These are phyloP conservation scores for Penicillium coprophilum DNA, from an alignment of 495 filamentous ascomycete species.

Conservation along the genomic window DNA sequence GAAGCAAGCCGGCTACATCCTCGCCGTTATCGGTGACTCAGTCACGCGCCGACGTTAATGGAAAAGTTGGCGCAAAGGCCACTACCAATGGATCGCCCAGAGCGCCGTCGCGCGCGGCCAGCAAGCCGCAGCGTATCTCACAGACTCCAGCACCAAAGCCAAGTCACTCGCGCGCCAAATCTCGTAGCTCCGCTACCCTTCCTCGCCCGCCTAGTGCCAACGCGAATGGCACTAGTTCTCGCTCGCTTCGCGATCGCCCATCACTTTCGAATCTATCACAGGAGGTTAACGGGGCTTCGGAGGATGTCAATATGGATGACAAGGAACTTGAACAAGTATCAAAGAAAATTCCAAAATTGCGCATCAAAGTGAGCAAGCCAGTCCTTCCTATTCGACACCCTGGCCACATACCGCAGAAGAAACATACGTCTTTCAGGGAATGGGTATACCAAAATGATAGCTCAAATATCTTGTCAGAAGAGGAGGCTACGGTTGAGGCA, in stretches of 20 bases:
- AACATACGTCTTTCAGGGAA: conserved; percentile 53
- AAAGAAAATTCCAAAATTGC: conserved; percentile 44
- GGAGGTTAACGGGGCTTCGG: conserved; percentile 5
- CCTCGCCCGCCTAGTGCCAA: conserved; percentile 22
- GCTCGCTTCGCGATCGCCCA: conserved; percentile 27
- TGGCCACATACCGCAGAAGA: conserved; percentile 46
- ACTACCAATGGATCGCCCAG: conserved; percentile 38
- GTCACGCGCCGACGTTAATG: conserved; percentile 34
- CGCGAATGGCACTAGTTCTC: conserved; percentile 27
- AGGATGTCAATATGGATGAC: conserved; percentile 14
- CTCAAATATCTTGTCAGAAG: conserved; percentile 46
- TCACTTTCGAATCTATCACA: conserved; percentile 29
- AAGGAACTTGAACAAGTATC: conserved; percentile 23
- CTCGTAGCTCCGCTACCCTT: conserved; percentile 32
- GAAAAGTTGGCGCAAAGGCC: conserved; percentile 35
- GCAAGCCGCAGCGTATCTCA: conserved; percentile 29
- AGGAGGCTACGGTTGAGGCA: conserved; percentile 55
- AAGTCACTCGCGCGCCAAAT: conserved; percentile 32
- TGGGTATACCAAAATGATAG: conserved; percentile 55
- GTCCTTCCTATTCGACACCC: conserved; percentile 52
- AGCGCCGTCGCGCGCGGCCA: conserved; percentile 22
- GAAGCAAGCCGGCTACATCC: conserved; percentile 31
- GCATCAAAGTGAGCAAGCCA: conserved; percentile 56
- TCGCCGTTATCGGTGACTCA: conserved; percentile 38
- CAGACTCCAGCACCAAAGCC: conserved; percentile 35